Conservation (phyloP, 2,329 filamentous ascomycete genomes). For the Dothidotthia symphoricarpi region DNA sequence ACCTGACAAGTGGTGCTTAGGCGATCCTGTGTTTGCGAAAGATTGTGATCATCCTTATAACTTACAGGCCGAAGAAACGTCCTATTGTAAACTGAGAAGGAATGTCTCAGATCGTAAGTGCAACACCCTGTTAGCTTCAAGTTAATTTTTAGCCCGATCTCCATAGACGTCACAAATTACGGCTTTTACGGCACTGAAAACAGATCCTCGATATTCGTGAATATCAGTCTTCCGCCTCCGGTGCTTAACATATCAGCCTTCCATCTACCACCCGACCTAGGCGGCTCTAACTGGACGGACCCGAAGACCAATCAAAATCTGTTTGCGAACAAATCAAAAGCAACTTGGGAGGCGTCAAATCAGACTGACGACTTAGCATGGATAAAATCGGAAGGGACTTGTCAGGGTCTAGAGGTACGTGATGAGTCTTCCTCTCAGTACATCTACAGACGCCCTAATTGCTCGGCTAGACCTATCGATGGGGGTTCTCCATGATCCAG, state of each 20-base stretch:
- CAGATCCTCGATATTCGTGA: conserved; percentile 6
- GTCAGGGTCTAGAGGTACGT: conserved; percentile 10
- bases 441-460: conserved; percentile 7
- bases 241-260: conserved; percentile 10
- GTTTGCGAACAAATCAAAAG: not conserved
- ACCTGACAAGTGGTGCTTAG: too few species aligned
- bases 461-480: conserved; percentile 18
- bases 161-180: conserved; percentile 1
- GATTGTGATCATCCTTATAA: too few species aligned
- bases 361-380: conserved; percentile 2
- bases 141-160: too few species aligned
- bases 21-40: too few species aligned
- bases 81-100: too few species aligned
- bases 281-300: not conserved
- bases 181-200: not conserved
- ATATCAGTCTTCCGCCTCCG: conserved; percentile 1
- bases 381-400: conserved; percentile 7
- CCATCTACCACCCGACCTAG: not conserved
- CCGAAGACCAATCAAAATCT: not conserved
- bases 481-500: conserved; percentile 28
- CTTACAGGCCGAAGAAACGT: too few species aligned
- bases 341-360: conserved; percentile 5
- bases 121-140: too few species aligned
- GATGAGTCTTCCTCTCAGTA: not conserved
- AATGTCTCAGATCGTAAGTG: too few species aligned